Evolutionary conservation across 192 early-diverging fungal genomes (phyloP), one percentile per base, ranked within the genome.

Genomic region (Entomortierella parvispora): DNA sequence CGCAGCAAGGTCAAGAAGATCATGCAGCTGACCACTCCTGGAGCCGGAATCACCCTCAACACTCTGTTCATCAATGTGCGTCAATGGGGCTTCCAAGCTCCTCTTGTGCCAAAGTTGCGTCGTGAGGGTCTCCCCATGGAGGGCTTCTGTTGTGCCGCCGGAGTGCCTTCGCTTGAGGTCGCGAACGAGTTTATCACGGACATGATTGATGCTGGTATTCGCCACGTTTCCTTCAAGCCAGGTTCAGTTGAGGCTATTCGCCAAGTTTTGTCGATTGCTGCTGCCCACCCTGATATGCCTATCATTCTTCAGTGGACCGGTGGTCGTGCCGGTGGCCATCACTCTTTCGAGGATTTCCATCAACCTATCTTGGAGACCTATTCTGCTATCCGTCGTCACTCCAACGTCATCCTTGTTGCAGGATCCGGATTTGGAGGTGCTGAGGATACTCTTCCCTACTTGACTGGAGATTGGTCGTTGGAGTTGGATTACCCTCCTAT

Each of bases 231-330:
- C 0, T 96, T 98, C 83, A 95, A 92, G 82, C 94, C 95, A 45
- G 90, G 91, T 40, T 90, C 87, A 23, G 84, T 83, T 10, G 90
- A 89, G 33, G 89, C 93, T 25, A 96, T 97, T 67, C 86, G 92
- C 44, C 90, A 92, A 53, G 90, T 95, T 22, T 86, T 96, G 64
- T 75, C 88, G 18, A 95, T 98, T 80, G 95, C 95, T 48, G 89
- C 90, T 62, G 84, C 87, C 32, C 87, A 93, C 65, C 90, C 90
- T 4, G 88, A 88, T 33, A 94, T 95, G 85, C 93, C 95, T 5
- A 87, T 98, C 50, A 85, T 97, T 50, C 83, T 97, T 58, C 95
- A 98, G 81, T 98, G 96, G 96, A 98, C 96, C 20, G 95, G 96
- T 82, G 96, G 96, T 31, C 90, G 95, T 65, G 95, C 90, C 37